Conservation (phyloP, 352 stramenopile species). For the Globisporangium megalacanthum region DNA sequence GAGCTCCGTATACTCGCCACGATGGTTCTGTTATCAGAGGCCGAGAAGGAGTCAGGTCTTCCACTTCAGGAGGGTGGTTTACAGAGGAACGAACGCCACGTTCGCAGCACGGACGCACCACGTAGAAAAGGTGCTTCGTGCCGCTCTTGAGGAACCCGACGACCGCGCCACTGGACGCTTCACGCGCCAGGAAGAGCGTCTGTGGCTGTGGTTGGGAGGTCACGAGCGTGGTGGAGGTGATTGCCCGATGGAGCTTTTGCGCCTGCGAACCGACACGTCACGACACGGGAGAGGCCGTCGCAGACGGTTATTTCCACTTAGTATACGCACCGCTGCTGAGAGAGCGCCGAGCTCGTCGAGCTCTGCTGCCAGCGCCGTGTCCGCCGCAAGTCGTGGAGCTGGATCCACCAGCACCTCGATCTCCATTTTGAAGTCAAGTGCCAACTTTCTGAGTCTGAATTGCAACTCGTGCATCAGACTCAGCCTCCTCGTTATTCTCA, state of each 20-base stretch:
- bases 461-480: too few relatives aligned
- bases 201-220: conserved; percentile 23
- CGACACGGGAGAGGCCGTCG: neutral
- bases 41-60: too few relatives aligned
- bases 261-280: conserved; percentile 23
- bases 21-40: conserved; percentile 22
- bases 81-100: conserved; percentile 4
- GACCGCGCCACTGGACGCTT: conserved; percentile 9
- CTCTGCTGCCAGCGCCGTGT: conserved; percentile 15
- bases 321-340: conserved; percentile 34
- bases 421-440: conserved; percentile 1
- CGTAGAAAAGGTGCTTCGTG: conserved; percentile 72
- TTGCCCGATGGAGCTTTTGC: conserved; percentile 49
- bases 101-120: conserved; percentile 24
- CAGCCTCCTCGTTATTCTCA: too few relatives aligned
- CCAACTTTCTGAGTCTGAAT: neutral
- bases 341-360: conserved; percentile 39
- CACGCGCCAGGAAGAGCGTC: conserved; percentile 31
- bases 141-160: conserved; percentile 64
- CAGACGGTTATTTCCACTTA: too few relatives aligned
- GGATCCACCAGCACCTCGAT: conserved; percentile 21
- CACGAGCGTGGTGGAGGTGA: conserved; percentile 53
- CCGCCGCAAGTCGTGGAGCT: conserved; percentile 14
- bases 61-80: too few relatives aligned
- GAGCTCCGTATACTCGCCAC: conserved; percentile 65